Base-by-base conservation (phyloP, 441 rosid genomes). In the Populus hybrid region DNA sequence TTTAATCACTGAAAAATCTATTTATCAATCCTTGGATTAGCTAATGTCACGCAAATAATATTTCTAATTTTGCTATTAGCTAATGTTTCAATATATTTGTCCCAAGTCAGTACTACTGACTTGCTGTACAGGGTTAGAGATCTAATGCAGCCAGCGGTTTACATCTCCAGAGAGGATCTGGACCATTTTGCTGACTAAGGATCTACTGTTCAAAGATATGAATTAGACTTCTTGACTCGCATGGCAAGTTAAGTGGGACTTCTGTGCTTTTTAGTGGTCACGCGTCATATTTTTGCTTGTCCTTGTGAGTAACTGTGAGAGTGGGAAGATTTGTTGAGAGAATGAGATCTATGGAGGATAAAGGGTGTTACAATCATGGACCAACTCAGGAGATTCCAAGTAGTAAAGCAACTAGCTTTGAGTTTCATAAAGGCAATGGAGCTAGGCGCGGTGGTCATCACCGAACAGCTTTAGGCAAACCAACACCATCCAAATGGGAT, bases 401-500 rank as follows among this genome's bases (percentile, higher is more conserved):
- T 70, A 82, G 86, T 68, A 77, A 80, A 24, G 77, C 83, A 26
- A 72, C 81, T 61, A 80, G 89, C 76, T 92, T 92, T 23, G 97
- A 93, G 92, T 93, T 91, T 83, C 98, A 90, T 38, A 88, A 89
- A 82, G 87, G 89, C 35, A 90, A 87, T 83, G 83, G 88, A 7
- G 82, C 85, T 34, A 90, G 80, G 66, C 88, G 90, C 46, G 83
- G 83, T 57, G 86, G 90, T 77, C 93, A 91, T 70, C 93, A 90
- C 78, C 83, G 98, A 66, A 87, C 89, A 18, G 89, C 94, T n/a
- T 83, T 95, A 71, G 97, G 97, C 10, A 95, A 92, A 73, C 94
- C 96, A 2, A 88, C 98, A 6, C 98, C 98, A 26, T 96, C 99
- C 0, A 96, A 96, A 84, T 94, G 98, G 98, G 98, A 95, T 72